Evolutionary conservation across 192 early-diverging fungal species (phyloP), one percentile per base, ranked within the genome.

Genomic region (Coemansia sp.): DNA sequence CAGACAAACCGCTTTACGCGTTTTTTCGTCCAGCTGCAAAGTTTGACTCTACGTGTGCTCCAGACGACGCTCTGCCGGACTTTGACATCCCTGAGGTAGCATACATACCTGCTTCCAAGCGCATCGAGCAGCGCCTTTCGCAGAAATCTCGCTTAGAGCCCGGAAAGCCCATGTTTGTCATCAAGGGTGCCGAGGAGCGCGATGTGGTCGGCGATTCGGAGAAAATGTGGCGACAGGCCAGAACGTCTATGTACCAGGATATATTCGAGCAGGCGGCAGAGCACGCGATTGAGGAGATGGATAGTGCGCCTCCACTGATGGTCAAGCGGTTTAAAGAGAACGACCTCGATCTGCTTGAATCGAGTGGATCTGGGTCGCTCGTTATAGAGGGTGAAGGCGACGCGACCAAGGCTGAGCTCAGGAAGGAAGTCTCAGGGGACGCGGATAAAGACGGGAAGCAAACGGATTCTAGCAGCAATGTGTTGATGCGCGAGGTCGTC

Each of bases 181-280:
- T 56, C 22, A 61, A 65, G 8, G 58, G 61, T n/a, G 35, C 64
- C 2, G 36, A 56, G 14, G 63, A 64, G 54, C 71, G 68, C 11
- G 68, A 79, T 30, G 58, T 71, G 25, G 50, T 79, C 16, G 76
- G 76, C 20, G 76, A 73, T 23, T 61, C 64, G 6, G 76, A 79
- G 55, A 61, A 67, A 30, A 49, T 66, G 49, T 79, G 76, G 76
- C 64, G 66, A n/a, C 58, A 74, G 27, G 76, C 76, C 11, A 61
- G 67, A 51, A 50, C 58, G 54, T 19, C 52, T 1, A 34, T 67
- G 46, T 65, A 68, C 24, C 54, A 54, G 23, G 62, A 65, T 23
- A 79, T 79, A 13, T 58, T 61, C 30, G 68, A 79, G 35, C 64
- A 67, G 24, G 59, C 68, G 2, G 76, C 76, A 11, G 60, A 53